These are phyloP conservation scores for Akanthomyces muscarius DNA, from an alignment of 2,329 filamentous ascomycete species.

Conservation along the genomic window DNA sequence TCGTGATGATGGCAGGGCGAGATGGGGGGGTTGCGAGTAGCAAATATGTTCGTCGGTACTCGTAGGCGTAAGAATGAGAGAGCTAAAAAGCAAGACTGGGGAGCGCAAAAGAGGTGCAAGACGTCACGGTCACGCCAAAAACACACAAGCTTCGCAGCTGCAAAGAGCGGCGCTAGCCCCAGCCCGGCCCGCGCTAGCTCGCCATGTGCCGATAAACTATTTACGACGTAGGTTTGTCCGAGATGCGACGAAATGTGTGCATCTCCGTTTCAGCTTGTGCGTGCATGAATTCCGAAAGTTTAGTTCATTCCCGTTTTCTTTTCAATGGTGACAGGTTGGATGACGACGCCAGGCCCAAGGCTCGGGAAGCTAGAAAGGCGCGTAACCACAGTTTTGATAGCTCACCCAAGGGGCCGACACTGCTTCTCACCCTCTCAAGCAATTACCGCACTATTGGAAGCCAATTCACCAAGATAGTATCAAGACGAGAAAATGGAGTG, in stretches of 20 bases:
- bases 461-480: no score
- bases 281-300: neutral
- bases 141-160: neutral
- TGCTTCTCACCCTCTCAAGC: no score
- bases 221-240: neutral
- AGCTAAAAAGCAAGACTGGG: neutral
- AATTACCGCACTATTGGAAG: no score
- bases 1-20: neutral
- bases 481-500: no score
- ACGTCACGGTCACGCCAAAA: constrained; percentile 1
- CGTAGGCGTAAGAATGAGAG: neutral
- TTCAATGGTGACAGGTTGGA: no score
- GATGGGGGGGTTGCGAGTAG: neutral
- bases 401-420: no score
- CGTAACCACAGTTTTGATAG: no score
- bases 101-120: neutral
- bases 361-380: no score
- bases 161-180: constrained; percentile 4
- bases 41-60: neutral
- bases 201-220: neutral
- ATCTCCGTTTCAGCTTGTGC: neutral
- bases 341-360: neutral
- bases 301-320: neutral
- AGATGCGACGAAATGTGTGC: neutral
- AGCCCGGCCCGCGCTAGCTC: constrained; percentile 1